Conservation (phyloP, 805 yeast genomes). For the Candida stauntonica region DNA sequence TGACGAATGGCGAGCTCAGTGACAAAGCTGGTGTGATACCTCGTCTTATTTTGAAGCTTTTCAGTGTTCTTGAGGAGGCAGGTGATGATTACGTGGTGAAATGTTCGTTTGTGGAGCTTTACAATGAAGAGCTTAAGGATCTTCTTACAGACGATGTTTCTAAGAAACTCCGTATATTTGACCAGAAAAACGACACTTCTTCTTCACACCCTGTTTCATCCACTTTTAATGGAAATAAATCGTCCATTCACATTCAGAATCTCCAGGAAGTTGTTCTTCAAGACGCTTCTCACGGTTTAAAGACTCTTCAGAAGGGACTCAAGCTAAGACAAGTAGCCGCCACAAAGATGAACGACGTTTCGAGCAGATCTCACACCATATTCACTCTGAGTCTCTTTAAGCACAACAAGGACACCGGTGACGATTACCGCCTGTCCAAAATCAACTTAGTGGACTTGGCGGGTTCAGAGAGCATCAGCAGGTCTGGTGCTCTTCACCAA, state of each 20-base stretch:
- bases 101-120: constrained; percentile 78
- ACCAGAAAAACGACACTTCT: constrained; percentile 26
- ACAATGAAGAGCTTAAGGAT: constrained; percentile 82
- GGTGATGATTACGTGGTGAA: constrained; percentile 59
- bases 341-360: constrained; percentile 68
- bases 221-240: constrained; percentile 12
- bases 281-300: constrained; percentile 52
- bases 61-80: constrained; percentile 41
- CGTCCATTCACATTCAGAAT: constrained; percentile 53
- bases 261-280: constrained; percentile 56
- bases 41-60: constrained; percentile 51
- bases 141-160: constrained; percentile 43
- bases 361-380: constrained; percentile 75
- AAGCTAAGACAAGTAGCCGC: constrained; percentile 60
- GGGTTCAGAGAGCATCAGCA: constrained; percentile 85
- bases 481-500: constrained; percentile 83
- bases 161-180: constrained; percentile 52
- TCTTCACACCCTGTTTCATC: constrained; percentile 1
- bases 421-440: constrained; percentile 54
- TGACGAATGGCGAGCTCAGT: constrained; percentile 30
- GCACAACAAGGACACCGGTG: constrained; percentile 38
- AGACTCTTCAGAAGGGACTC: constrained; percentile 52
- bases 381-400: constrained; percentile 60
- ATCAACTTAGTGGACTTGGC: constrained; percentile 91
- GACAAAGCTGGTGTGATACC: constrained; percentile 68